Conservation (phyloP, 2,329 filamentous ascomycete genomes). For the Colletotrichum abscissum region DNA sequence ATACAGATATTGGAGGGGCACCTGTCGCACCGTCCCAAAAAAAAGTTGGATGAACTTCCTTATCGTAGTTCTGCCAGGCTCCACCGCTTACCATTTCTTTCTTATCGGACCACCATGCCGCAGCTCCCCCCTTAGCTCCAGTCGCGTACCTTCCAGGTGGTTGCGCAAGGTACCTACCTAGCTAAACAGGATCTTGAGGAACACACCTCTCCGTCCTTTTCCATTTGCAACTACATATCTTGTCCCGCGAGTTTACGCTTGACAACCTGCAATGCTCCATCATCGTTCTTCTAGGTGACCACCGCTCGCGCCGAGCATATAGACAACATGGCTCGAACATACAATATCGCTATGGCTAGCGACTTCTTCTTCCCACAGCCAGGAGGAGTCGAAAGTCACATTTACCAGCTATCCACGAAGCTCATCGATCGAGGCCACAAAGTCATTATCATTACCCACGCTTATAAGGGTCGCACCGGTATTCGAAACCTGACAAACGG, state of each 20-base stretch:
- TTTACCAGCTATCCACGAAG: constrained; percentile 97
- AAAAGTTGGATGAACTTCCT: constrained; percentile 48
- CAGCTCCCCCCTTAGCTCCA: not conserved
- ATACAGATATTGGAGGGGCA: constrained; percentile 22
- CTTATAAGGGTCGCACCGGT: constrained; percentile 90
- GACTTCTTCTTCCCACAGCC: constrained; percentile 99
- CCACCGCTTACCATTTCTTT: constrained; percentile 44
- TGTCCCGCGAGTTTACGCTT: not conserved
- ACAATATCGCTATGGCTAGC: constrained; percentile 90
- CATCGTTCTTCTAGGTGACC: constrained; percentile 3
- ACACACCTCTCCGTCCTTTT: not conserved
- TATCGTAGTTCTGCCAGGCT: constrained; percentile 50
- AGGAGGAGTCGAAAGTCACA: constrained; percentile 96
- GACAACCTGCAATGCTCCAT: constrained; percentile 7
- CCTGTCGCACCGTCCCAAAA: constrained; percentile 39
- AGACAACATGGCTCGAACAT: constrained; percentile 55
- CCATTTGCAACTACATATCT: not conserved
- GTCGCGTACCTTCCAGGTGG: no score
- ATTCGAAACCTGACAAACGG: constrained; percentile 97
- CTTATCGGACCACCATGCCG: constrained; percentile 39
- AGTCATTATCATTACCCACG: constrained; percentile 97
- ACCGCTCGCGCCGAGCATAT: constrained; percentile 12
- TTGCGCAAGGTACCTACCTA: not conserved
- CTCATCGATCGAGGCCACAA: constrained; percentile 97
- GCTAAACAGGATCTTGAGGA: not conserved